Evolutionary conservation across 2,329 filamentous ascomycete genomes (phyloP), one percentile per base, ranked within the genome.

Genomic region (Microascus cirrosus): DNA sequence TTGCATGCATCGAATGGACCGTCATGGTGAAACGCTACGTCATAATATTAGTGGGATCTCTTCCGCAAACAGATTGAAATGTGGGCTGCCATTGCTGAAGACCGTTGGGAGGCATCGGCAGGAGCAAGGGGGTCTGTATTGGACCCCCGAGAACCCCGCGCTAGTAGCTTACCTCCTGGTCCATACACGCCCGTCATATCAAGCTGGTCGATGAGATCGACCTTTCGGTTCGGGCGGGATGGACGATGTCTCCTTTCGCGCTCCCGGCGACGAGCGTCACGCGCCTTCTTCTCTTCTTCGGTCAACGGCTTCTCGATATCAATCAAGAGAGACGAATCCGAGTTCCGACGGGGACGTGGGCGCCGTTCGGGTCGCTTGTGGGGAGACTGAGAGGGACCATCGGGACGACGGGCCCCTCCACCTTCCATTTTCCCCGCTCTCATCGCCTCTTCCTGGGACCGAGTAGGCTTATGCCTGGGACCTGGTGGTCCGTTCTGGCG

Each of bases 161-260:
- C 12, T 53, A 13, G 22, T 50, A 54, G 84, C 89, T 74, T 77
- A 95, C 90, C 77, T 73, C 93, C 92, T 65, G 88, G 90, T 59
- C 94, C 93, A 68, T 95, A 96, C 64, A 97, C 95, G 70, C 92
- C 92, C 4, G 92, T 96, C 61, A 94, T 92, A 74, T 97, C 94
- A 63, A 99, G 77, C 70, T 96, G 93, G 74, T 99, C 94, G 66
- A 99, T 97, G 53, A 97, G 82, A 69, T 99, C 94, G 62, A 97
- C 72, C 63, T 78, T 79, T 57, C 76, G 70, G 64, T 72, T 79
- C 13, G 73, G 70, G 54, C 73, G 71, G 59, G 78, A 78, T 12
- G 71, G 65, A 42, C 79, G 77, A 60, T 81, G 71, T 48, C 76
- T 74, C 62, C 73, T 71, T 62, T 77, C 73, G 54, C 77, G 74